Percentiles rank a stretch among this genome's conserved stretches.
Conservation (phyloP, 306 rosid species). For the Prunus armeniaca region DNA sequence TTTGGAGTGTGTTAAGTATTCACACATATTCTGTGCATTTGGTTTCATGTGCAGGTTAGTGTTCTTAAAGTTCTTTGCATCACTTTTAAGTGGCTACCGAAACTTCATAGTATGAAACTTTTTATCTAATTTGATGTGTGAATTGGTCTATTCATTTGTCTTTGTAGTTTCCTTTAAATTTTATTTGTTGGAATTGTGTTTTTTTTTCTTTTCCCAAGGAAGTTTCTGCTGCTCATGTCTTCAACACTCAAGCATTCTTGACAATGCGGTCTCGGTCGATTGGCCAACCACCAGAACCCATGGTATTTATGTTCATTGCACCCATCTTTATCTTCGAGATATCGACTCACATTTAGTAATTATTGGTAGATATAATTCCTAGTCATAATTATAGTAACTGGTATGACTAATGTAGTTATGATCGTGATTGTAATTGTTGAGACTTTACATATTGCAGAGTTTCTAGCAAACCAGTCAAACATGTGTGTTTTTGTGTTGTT, state of each 20-base stretch:
- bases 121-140: slow-evolving; percentile 22
- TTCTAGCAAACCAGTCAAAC: neutral
- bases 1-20: neutral
- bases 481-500: neutral
- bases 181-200: slow-evolving; percentile 23
- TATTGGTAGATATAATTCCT: neutral
- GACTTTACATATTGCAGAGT: neutral
- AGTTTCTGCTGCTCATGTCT: slow-evolving; percentile 65
- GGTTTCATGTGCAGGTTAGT: slow-evolving; percentile 67
- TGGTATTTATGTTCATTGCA: slow-evolving; percentile 45
- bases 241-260: slow-evolving; percentile 86
- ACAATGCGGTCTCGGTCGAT: slow-evolving; percentile 85
- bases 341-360: slow-evolving; percentile 4
- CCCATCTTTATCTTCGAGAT: slow-evolving; percentile 25
- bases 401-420: neutral
- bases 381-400: neutral
- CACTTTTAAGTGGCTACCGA: slow-evolving; percentile 90
- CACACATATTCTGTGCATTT: neutral
- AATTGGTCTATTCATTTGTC: slow-evolving; percentile 19
- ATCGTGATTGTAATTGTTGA: neutral
- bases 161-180: slow-evolving; percentile 11
- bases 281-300: slow-evolving; percentile 82
- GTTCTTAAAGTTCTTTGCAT: slow-evolving; percentile 92
- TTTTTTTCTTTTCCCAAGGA: slow-evolving; percentile 40
- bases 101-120: slow-evolving; percentile 74